Percentiles rank a stretch among this genome's conserved stretches.
Conservation (phyloP, 2,329 filamentous ascomycete species). For the Sporothrix schenckii region DNA sequence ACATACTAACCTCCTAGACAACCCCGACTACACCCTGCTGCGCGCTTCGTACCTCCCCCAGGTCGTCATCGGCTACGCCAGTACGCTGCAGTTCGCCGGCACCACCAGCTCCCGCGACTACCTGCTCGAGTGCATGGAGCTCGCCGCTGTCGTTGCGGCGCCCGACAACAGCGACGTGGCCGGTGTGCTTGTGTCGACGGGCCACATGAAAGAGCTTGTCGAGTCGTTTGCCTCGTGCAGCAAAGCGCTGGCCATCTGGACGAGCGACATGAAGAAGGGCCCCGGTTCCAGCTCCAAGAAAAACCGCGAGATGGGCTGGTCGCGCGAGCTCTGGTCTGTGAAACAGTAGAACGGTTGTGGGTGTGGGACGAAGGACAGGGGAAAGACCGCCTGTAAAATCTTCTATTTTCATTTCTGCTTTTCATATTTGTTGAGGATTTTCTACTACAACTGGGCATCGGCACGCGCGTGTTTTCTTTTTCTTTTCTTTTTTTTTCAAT, state of each 20-base stretch:
- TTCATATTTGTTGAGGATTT: background rate
- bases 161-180: constrained; percentile 68
- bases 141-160: constrained; percentile 74
- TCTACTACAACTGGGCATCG: constrained; percentile 19
- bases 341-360: constrained; percentile 43
- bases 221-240: constrained; percentile 76
- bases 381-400: background rate
- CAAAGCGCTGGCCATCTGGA: constrained; percentile 66
- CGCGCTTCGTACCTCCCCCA: constrained; percentile 83
- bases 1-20: constrained; percentile 49
- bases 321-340: constrained; percentile 64
- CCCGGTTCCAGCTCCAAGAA: constrained; percentile 58
- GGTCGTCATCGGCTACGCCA: constrained; percentile 79
- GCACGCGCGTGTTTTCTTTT: background rate
- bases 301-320: constrained; percentile 64
- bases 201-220: constrained; percentile 74
- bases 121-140: constrained; percentile 82
- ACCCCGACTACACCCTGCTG: constrained; percentile 64
- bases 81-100: constrained; percentile 77
- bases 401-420: background rate
- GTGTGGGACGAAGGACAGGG: background rate
- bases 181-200: constrained; percentile 63
- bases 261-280: constrained; percentile 56
- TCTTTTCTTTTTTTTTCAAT: background rate
- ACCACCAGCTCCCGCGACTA: constrained; percentile 73